These are phyloP conservation scores for Globisporangium recalcitrans DNA, from an alignment of 352 stramenopile species.

Conservation along the genomic window DNA sequence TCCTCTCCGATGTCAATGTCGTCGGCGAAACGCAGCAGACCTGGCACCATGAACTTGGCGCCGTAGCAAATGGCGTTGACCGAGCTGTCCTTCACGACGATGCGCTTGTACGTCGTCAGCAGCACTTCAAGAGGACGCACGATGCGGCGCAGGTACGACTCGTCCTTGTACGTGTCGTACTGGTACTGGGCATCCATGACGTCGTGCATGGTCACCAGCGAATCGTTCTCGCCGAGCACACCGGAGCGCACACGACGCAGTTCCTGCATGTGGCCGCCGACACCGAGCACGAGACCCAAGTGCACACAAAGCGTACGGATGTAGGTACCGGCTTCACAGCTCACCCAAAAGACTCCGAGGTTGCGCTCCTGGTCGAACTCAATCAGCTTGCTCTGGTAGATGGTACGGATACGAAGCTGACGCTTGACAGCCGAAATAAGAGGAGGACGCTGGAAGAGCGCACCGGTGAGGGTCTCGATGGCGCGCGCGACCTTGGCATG, in stretches of 20 bases:
- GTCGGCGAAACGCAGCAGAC: conserved; percentile 98
- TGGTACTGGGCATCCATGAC: conserved; percentile 99
- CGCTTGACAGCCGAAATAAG: conserved; percentile 99
- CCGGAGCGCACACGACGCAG: conserved; percentile 96
- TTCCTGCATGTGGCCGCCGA: conserved; percentile 99
- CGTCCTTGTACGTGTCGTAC: conserved; percentile 99
- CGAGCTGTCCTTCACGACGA: conserved; percentile 99
- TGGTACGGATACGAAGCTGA: conserved; percentile 98
- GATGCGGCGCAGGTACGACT: conserved; percentile 97
- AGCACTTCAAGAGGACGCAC: conserved; percentile 98
- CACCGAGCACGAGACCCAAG: conserved; percentile 95
- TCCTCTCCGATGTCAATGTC: conserved; percentile 99
- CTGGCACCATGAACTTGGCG: conserved; percentile 99
- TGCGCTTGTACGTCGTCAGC: conserved; percentile 98
- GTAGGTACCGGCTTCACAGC: conserved; percentile 98
- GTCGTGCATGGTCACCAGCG: conserved; percentile 99
- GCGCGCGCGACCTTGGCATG: conserved; percentile 91
- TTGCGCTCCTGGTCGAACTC: conserved; percentile 98
- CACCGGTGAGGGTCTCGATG: conserved; percentile 98
- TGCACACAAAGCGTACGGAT: conserved; percentile 99
- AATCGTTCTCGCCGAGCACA: conserved; percentile 94
- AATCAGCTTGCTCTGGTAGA: conserved; percentile 99
- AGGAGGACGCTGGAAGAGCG: conserved; percentile 99
- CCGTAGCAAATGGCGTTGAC: conserved; percentile 99
- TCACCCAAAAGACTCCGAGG: conserved; percentile 97